A percentile compares a stretch with the other conserved stretches of the same genome.
phyloP scores from a whole-genome alignment of 805 yeast genomes.

The Zygoascus ofunaensis region DNA sequence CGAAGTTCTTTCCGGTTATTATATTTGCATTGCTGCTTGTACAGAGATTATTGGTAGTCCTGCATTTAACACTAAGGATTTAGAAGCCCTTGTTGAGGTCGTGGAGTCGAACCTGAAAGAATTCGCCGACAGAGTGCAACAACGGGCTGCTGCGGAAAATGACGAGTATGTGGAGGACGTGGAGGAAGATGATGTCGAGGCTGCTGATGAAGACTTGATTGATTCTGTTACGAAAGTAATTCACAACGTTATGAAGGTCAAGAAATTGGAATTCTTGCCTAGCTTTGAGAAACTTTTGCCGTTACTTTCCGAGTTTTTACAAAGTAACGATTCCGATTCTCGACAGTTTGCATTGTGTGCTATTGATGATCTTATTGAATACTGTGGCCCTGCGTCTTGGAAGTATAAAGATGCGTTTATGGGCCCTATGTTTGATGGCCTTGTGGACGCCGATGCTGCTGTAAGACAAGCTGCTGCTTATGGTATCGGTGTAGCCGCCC shows the following conservation, averaged over 20 bases:
- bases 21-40: constrained; percentile 59
- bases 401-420: constrained; percentile 58
- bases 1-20: constrained; percentile 72
- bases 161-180: constrained; percentile 84
- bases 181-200: constrained; percentile 74
- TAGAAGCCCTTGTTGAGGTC: constrained; percentile 48
- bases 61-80: constrained; percentile 39
- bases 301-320: constrained; percentile 49
- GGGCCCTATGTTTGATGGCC: constrained; percentile 52
- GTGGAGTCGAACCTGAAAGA: constrained; percentile 55
- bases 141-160: constrained; percentile 36
- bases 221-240: constrained; percentile 78
- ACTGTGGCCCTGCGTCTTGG: constrained; percentile 59
- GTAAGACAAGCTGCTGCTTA: constrained; percentile 84
- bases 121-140: constrained; percentile 57
- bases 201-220: constrained; percentile 79
- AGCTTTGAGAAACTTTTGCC: constrained; percentile 54
- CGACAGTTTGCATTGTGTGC: constrained; percentile 72
- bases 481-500: constrained; percentile 79
- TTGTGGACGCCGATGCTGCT: constrained; percentile 39
- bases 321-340: constrained; percentile 58
- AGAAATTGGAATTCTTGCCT: constrained; percentile 49
- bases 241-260: constrained; percentile 57
- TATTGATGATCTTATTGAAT: constrained; percentile 72
- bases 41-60: constrained; percentile 57